These are phyloP conservation scores for Lithospermum erythrorhizon DNA, from an alignment of 257 asterid species.

Conservation along the genomic window DNA sequence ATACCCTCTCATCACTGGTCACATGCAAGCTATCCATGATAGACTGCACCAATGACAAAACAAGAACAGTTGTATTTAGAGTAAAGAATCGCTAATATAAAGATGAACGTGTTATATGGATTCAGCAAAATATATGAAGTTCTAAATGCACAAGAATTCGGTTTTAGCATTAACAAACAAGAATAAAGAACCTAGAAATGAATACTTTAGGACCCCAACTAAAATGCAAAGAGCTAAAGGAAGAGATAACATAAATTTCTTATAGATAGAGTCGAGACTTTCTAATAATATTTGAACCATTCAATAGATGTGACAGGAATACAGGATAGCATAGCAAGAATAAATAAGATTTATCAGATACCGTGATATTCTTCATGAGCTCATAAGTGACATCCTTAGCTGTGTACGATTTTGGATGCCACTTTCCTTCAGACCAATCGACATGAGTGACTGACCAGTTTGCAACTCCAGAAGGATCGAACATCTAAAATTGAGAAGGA, in stretches of 20 bases:
- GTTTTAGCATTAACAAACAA: too few species aligned
- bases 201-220: too few species aligned
- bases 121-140: too few species aligned
- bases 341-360: slow-evolving; percentile 16
- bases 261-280: too few species aligned
- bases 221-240: too few species aligned
- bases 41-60: slow-evolving; percentile 47
- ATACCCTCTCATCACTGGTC: slow-evolving; percentile 69
- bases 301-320: too few species aligned
- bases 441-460: slow-evolving; percentile 85
- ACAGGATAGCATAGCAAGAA: too few species aligned
- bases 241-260: too few species aligned
- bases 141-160: too few species aligned
- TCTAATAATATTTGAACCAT: too few species aligned
- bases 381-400: slow-evolving; percentile 43
- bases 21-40: slow-evolving; percentile 68
- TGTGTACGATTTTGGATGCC: slow-evolving; percentile 85
- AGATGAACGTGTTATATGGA: neutral
- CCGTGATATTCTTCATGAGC: slow-evolving; percentile 72
- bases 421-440: slow-evolving; percentile 89
- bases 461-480: slow-evolving; percentile 75
- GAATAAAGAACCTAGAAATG: too few species aligned
- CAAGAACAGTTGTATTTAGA: neutral
- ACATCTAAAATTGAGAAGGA: slow-evolving; percentile 38
- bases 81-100: neutral